Evolutionary conservation across 2,329 filamentous ascomycete species (phyloP), one percentile per base, ranked within the genome.

Genomic region (Botrytis deweyae): DNA sequence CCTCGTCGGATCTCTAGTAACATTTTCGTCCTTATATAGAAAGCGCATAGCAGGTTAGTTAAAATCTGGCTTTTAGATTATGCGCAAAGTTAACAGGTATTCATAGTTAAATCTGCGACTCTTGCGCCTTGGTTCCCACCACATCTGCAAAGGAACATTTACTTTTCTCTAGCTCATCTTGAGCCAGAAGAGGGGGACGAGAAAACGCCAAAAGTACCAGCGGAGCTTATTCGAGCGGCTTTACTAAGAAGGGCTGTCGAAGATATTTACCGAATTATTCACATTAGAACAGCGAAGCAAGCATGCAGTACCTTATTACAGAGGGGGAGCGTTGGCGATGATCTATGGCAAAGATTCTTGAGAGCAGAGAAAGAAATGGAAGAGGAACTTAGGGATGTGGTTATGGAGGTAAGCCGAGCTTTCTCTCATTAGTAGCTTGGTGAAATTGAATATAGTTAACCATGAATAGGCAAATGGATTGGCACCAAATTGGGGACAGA

Each of bases 321-420:
- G 84, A 88, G 94, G 76, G 96, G 96, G 67, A 97, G 94, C 80
- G 94, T 99, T 2, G 95, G 96, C 22, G 96, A 99, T 82, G 96
- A 99, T 83, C 84, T 99, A 78, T 97, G 94, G 92, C 93, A 98
- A 85, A 88, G 95, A 58, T 97, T 98, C 83, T 84, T 91, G 83
- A 89, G 94, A 69, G 96, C 95, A 0, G 96, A 99, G 88, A 95
- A 97, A 85, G 96, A 99, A 84, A 97, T 98, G 87, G 95, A 99
- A 84, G 93, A 94, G 78, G 96, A 99, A 84, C 87, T 99, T 75
- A 90, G 93, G 79, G 96, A 99, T 83, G 95, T 98, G 38, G 94
- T 98, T 49, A 89, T 91, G 79, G 95, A 98, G 90, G 94, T 97
- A 83, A 76, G 87, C 76, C 1, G 16, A 38, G 36, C 20, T 36